Evolutionary conservation across 352 stramenopile species (phyloP).

Genomic region (Thraustochytrium sp.): DNA sequence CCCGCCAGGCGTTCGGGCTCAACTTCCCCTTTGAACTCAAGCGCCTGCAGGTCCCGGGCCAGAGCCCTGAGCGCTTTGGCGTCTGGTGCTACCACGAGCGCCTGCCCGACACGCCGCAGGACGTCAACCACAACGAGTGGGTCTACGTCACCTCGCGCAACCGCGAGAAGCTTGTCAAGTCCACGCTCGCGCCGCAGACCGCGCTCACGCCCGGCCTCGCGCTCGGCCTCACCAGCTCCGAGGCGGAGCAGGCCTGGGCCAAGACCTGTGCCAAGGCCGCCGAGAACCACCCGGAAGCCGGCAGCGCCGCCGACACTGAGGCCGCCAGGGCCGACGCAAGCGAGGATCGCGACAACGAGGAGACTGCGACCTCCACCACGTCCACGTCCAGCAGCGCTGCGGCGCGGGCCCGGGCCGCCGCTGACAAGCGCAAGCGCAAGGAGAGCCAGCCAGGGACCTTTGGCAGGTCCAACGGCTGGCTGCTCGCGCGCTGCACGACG

Average conservation of each 20-base stretch:
- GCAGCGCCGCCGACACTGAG: no score
- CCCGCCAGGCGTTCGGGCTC: not conserved
- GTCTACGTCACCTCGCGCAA: slow-evolving; percentile 1
- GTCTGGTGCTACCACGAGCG: not conserved
- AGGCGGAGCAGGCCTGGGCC: not conserved
- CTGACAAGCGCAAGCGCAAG: not conserved
- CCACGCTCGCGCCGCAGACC: not conserved
- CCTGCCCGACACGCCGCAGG: not conserved
- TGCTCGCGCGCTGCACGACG: slow-evolving; percentile 10
- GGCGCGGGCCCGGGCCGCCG: not conserved
- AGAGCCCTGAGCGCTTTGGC: not conserved
- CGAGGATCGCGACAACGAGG: not conserved
- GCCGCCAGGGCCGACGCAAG: no score
- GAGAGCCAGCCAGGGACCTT: not conserved
- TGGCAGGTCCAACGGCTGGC: slow-evolving; percentile 12
- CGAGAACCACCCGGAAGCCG: no score
- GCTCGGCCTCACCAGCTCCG: not conserved
- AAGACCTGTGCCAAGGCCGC: no score
- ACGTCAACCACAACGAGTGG: not conserved
- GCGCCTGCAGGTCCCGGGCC: not conserved
- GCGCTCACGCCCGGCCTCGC: not conserved
- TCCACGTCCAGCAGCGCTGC: not conserved
- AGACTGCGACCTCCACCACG: no score
- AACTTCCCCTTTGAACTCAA: not conserved
- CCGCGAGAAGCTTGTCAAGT: slow-evolving; percentile 24